Evolutionary conservation across 2,329 filamentous ascomycete species (phyloP), one percentile per base, ranked within the genome.

Genomic region (Trichoderma guizhouense): DNA sequence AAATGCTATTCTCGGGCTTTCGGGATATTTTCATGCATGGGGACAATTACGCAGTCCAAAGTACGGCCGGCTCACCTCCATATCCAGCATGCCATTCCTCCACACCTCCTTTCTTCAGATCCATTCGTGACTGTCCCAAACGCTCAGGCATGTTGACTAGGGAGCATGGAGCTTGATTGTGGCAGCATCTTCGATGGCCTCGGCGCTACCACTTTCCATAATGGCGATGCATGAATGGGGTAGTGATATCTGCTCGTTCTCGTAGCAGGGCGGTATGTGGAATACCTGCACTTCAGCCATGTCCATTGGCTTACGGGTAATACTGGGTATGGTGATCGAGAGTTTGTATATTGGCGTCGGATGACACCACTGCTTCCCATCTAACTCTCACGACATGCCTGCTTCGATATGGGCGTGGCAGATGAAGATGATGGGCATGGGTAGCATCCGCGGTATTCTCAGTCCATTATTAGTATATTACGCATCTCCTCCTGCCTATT

Each of bases 331-430:
- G 57, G 43, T 43, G 43, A 72, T 72, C 63, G 39, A 72, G 34
- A 28, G 32, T 61, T 55, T 61, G 43, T 32, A 47, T 30, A 47
- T 30, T 55, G 70, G 30, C 64, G 63, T 68, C 64, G 70, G 57
- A 72, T 72, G 63, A 62, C 63, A 68, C 70, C 70, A 71, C 70
- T 30, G 39, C 15, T 15, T 21, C 15, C 14, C 32, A 61, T 67
- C 39, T 39, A 55, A 14, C 36, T 62, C 30, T 67, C 47, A 55
- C 21, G 36, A 60, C 21, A 12, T 47, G 21, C 12, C 55, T 26
- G 55, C 55, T 53, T 36, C 58, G 14, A 15, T 28, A 47, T 14
- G 61, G 39, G 55, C 43, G 51, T 28, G 26, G 32, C 51, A 32
- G n/a, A 30, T 39, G 61, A 51, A 65, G 61, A 65, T 58, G 61